Evolutionary conservation across 768 basidiomycete species (phyloP).

Genomic region (Peribolospora kevripleyi): DNA sequence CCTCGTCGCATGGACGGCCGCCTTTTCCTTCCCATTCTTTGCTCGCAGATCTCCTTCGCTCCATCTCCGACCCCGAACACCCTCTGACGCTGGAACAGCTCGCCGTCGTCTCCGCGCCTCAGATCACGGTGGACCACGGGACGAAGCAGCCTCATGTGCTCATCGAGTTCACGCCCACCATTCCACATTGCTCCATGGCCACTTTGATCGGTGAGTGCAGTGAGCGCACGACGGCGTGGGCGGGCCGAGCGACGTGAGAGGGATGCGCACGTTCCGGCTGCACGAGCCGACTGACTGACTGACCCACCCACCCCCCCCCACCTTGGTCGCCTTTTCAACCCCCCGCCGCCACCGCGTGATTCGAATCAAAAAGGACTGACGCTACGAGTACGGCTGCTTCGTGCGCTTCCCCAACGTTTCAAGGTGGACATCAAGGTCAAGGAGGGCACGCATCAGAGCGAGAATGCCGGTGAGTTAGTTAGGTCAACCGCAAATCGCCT

Average conservation of each 20-base stretch:
- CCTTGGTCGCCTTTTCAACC: too few relatives aligned
- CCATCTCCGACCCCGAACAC: conserved; percentile 87
- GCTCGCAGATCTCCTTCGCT: conserved; percentile 55
- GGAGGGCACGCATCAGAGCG: conserved; percentile 88
- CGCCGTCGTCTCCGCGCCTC: conserved; percentile 73
- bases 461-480: conserved; percentile 42
- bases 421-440: conserved; percentile 84
- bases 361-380: conserved; percentile 40
- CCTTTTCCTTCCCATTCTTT: conserved; percentile 4
- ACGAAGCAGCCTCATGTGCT: conserved; percentile 37
- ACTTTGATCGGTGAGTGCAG: conserved; percentile 57
- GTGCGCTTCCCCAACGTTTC: conserved; percentile 74
- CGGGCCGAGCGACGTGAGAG: background rate
- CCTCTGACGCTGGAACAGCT: conserved; percentile 77
- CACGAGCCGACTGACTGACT: too few relatives aligned
- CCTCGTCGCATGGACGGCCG: background rate
- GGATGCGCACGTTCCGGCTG: background rate
- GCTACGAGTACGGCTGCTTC: conserved; percentile 71
- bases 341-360: too few relatives aligned
- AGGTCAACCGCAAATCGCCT: too few relatives aligned
- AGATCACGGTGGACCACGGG: conserved; percentile 34
- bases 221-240: background rate
- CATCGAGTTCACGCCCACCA: conserved; percentile 85
- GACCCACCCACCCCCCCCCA: too few relatives aligned
- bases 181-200: conserved; percentile 93